These are phyloP conservation scores for Cordyceps pruinosa DNA, from an alignment of 2,329 filamentous ascomycete species.

Conservation along the genomic window DNA sequence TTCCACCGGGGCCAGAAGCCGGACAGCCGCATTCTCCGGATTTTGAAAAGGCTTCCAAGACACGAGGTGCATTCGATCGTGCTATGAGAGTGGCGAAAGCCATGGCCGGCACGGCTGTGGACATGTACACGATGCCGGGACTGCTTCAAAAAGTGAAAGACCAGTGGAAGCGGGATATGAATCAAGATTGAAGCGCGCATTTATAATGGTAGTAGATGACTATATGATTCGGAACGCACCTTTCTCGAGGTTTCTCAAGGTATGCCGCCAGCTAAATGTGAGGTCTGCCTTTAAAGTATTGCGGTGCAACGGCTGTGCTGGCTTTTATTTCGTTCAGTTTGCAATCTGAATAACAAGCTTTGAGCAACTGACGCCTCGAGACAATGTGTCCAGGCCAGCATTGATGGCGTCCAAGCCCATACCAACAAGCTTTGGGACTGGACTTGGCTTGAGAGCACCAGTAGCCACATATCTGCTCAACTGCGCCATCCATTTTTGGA, in stretches of 20 bases:
- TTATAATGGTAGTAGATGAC: not conserved
- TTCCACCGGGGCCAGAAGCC: conserved; percentile 29
- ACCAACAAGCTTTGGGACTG: conserved; percentile 30
- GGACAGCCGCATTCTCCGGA: conserved; percentile 19
- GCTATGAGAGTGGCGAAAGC: conserved; percentile 19
- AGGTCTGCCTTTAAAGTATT: too few relatives aligned
- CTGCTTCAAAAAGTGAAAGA: conserved; percentile 18
- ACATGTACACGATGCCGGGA: conserved; percentile 17
- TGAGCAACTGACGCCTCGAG: conserved; percentile 33
- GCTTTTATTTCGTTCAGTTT: conserved; percentile 17
- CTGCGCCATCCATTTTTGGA: conserved; percentile 34
- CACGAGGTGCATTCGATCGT: conserved; percentile 17
- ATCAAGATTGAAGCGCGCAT: not conserved
- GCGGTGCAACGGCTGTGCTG: too few relatives aligned
- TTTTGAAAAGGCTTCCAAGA: conserved; percentile 19
- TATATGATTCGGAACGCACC: not conserved
- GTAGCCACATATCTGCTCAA: conserved; percentile 26
- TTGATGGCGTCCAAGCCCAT: conserved; percentile 31
- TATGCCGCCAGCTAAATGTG: too few relatives aligned
- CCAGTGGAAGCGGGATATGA: conserved; percentile 19
- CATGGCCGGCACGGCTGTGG: conserved; percentile 19
- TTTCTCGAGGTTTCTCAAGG: too few relatives aligned
- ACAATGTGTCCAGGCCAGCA: conserved; percentile 28
- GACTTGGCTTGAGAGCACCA: conserved; percentile 30
- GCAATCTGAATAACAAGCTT: conserved; percentile 36